Evolutionary conservation across 371 early-diverging fungal species (phyloP).

Genomic region (Capniomyces stellatus): DNA sequence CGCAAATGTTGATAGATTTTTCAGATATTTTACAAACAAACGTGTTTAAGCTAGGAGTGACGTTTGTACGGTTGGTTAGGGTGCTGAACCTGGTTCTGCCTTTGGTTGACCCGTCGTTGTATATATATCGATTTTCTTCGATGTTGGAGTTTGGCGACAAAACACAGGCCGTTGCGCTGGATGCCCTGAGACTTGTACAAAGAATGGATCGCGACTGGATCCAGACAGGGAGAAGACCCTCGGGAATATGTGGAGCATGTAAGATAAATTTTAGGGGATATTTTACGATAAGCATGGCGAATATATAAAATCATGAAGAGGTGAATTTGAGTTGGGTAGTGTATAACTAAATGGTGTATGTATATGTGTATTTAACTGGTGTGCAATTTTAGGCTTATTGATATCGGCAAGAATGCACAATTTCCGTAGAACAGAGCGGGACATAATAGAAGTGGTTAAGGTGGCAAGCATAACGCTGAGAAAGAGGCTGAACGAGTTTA

Average conservation of each 20-base stretch:
- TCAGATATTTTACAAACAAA: constrained; percentile 72
- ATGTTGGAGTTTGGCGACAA: constrained; percentile 87
- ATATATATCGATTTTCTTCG: constrained; percentile 86
- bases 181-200: constrained; percentile 73
- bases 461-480: constrained; percentile 82
- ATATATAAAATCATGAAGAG: neutral
- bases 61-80: constrained; percentile 71
- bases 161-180: constrained; percentile 54
- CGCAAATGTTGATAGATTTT: constrained; percentile 97
- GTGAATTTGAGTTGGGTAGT: no score
- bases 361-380: no score
- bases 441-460: constrained; percentile 86
- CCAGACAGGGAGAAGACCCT: constrained; percentile 84
- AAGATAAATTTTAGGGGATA: neutral
- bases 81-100: constrained; percentile 52
- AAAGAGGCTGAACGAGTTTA: constrained; percentile 81
- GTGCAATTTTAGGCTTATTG: constrained; percentile 32
- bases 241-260: constrained; percentile 98
- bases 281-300: constrained; percentile 6
- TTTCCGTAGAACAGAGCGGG: constrained; percentile 64
- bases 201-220: constrained; percentile 99
- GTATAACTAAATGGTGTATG: no score
- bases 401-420: constrained; percentile 93
- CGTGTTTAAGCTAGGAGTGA: constrained; percentile 87
- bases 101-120: constrained; percentile 90